These are phyloP conservation scores for Magnaporthiopsis incrustans DNA, from an alignment of 2,329 filamentous ascomycete species.

Conservation along the genomic window DNA sequence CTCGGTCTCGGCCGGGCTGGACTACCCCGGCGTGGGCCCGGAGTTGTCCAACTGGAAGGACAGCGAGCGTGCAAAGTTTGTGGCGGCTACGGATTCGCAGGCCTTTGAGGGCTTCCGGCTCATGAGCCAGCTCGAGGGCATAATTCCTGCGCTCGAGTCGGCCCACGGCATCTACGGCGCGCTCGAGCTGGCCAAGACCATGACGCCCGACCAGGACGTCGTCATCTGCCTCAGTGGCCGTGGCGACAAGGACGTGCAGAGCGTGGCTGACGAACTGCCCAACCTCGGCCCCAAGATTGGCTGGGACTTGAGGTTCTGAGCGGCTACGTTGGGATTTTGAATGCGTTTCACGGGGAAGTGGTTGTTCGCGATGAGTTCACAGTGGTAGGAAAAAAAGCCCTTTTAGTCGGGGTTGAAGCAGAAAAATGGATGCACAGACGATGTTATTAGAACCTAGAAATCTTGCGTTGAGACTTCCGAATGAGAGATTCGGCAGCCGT, in stretches of 20 bases:
- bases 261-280: slow-evolving; percentile 89
- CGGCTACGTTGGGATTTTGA: not conserved
- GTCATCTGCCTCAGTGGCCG: slow-evolving; percentile 91
- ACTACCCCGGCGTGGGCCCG: slow-evolving; percentile 94
- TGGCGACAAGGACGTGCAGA: slow-evolving; percentile 98
- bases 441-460: not conserved
- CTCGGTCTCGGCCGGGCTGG: slow-evolving; percentile 90
- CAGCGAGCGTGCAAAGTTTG: slow-evolving; percentile 72
- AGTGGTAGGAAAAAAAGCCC: not conserved
- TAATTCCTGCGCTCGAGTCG: slow-evolving; percentile 91
- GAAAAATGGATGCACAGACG: not conserved
- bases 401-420: not conserved
- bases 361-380: not conserved
- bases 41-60: slow-evolving; percentile 94
- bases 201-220: slow-evolving; percentile 80
- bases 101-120: slow-evolving; percentile 82
- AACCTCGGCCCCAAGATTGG: slow-evolving; percentile 82
- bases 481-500: not conserved
- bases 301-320: slow-evolving; percentile 56
- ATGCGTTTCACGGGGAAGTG: not conserved
- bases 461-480: not conserved
- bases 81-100: slow-evolving; percentile 85
- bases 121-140: slow-evolving; percentile 83
- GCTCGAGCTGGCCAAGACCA: slow-evolving; percentile 83
- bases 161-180: slow-evolving; percentile 89